phyloP scores from a whole-genome alignment of 148 eudicot genomes.

The Mesembryanthemum crystallinum region DNA sequence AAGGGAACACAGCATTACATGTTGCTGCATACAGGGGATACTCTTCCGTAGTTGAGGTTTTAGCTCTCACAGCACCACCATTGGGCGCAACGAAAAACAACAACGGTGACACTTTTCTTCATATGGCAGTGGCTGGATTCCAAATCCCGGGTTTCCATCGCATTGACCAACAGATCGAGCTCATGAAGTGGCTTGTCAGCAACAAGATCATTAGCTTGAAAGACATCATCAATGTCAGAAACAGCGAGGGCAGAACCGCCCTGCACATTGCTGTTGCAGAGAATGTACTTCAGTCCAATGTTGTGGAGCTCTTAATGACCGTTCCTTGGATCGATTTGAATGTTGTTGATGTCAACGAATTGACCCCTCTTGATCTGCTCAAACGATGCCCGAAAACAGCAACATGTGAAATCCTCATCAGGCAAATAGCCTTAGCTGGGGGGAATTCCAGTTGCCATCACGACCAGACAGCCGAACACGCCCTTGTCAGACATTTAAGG shows the following conservation, averaged over 20 bases:
- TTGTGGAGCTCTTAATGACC: conserved; percentile 61
- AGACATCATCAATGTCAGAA: conserved; percentile 52
- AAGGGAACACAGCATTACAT: conserved; percentile 75
- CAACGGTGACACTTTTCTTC: conserved; percentile 73
- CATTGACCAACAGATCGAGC: conserved; percentile 58
- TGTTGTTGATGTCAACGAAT: conserved; percentile 47
- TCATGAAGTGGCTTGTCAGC: conserved; percentile 44
- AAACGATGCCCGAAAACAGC: conserved; percentile 51
- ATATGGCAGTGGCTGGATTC: conserved; percentile 76
- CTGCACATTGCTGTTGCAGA: conserved; percentile 69
- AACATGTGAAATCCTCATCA: conserved; percentile 44
- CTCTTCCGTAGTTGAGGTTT: conserved; percentile 43
- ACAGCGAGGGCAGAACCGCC: conserved; percentile 72
- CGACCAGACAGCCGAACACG: conserved; percentile 34
- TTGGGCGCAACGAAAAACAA: conserved; percentile 44
- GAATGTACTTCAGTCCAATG: conserved; percentile 45
- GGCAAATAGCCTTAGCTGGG: conserved; percentile 53
- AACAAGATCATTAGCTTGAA: conserved; percentile 37
- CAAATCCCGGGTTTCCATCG: conserved; percentile 59
- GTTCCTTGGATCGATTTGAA: conserved; percentile 44
- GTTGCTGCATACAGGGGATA: conserved; percentile 75
- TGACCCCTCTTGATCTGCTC: conserved; percentile 69
- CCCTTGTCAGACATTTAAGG: conserved; percentile 37
- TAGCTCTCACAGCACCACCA: conserved; percentile 47
- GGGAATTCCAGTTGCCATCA: conserved; percentile 38